Base-by-base conservation (phyloP, 106 monocot species). In the Dendrobium officinale region DNA sequence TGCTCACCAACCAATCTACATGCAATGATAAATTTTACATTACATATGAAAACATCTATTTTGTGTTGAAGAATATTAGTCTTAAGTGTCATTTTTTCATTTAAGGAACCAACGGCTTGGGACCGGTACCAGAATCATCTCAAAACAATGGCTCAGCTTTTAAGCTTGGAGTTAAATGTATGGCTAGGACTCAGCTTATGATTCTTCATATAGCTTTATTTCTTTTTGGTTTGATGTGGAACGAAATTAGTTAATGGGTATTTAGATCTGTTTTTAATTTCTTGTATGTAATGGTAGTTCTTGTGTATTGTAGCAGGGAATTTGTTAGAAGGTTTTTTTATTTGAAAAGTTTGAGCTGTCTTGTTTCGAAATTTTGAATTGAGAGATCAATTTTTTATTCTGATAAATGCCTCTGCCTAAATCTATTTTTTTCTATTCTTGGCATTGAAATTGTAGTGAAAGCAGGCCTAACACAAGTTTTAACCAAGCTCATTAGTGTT, bases 1-100 rank as follows among this genome's bases (percentile, higher is more conserved):
- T 80, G 15, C 80, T 86, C n/a, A 77, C 84, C 55, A 82, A 74
- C 77, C 86, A 51, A 9, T 78, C 83, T 11, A 9, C 68, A n/a
- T 83, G 83, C 83, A 72, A 43, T 41, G 37, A 78, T 83, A 72
- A 78, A 78, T 13, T 15, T 18, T 43, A 9, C 19, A 29, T 0
- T 37, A 0, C 20, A 59, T 59, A 22, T 20, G 22, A 49, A 59
- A 59, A 59, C n/a, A 20, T 13, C 9, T 59, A 3, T 20, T n/a
- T 59, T 59, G 59, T 59, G 22, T 59, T n/a, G 59, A 22, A 22
- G 18, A 20, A 49, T 49, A 2, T 8, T 49, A 49, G 49, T 9
- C 2, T 9, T 49, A 11, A 10, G 9, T 10, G 49, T 11, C 11
- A 44, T 44, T 55, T 55, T 55, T 2, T 55, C 18, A 55, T 67